Conservation (phyloP, 2,329 filamentous ascomycete genomes). For the Canariomyces notabilis region DNA sequence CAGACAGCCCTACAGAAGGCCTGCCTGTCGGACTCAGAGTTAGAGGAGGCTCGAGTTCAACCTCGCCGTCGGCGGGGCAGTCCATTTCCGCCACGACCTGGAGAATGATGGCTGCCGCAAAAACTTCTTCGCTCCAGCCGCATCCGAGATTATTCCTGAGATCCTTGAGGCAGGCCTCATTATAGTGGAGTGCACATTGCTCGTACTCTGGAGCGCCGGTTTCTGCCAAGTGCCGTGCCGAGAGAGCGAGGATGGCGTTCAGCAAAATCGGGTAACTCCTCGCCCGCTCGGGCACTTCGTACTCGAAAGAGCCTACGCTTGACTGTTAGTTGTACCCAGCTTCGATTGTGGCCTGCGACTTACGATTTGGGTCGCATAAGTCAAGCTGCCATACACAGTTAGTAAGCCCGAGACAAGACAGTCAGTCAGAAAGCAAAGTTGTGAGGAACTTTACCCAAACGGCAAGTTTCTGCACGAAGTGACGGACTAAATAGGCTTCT, state of each 20-base stretch:
- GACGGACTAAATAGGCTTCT: slow-evolving; percentile 30
- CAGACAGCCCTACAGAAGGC: not conserved
- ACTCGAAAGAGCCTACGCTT: slow-evolving; percentile 43
- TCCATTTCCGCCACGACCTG: slow-evolving; percentile 53
- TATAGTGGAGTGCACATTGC: slow-evolving; percentile 46
- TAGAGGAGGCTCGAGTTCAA: not conserved
- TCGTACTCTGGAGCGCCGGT: slow-evolving; percentile 37
- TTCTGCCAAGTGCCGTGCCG: slow-evolving; percentile 50
- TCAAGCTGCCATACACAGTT: slow-evolving; percentile 33
- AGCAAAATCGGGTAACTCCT: slow-evolving; percentile 46
- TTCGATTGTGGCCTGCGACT: not conserved
- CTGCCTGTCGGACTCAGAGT: not conserved
- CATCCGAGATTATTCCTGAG: slow-evolving; percentile 39
- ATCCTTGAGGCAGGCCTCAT: slow-evolving; percentile 47
- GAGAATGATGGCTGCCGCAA: slow-evolving; percentile 53
- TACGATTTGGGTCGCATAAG: slow-evolving; percentile 34
- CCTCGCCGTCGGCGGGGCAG: not conserved
- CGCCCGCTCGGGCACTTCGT: slow-evolving; percentile 49
- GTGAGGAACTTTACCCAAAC: slow-evolving; percentile 29
- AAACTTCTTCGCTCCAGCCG: slow-evolving; percentile 45
- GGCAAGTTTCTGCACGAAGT: slow-evolving; percentile 32
- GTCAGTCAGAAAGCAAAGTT: not conserved
- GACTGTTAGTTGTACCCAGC: not conserved
- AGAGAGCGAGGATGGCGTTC: slow-evolving; percentile 53
- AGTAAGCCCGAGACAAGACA: not conserved